Evolutionary conservation across 345 rosid genomes (phyloP).

Genomic region (Camelina hispida): DNA sequence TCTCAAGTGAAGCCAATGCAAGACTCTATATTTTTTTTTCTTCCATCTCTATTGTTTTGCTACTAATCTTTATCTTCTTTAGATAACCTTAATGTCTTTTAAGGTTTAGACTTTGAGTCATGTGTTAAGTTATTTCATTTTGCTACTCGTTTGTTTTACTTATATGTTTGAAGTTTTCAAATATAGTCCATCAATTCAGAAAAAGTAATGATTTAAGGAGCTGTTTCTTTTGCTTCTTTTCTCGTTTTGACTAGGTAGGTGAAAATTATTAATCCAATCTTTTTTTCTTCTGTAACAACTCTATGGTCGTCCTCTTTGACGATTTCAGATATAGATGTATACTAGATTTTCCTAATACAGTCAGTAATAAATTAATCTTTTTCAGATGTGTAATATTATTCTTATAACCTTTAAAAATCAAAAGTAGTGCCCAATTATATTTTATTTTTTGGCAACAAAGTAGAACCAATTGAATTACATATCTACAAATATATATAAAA

Average conservation of each 20-base stretch:
- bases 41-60: background rate
- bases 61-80: background rate
- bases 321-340: background rate
- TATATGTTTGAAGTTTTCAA: background rate
- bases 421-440: background rate
- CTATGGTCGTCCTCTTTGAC: background rate
- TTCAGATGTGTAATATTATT: too few species aligned
- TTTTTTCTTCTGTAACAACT: background rate
- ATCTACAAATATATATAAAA: background rate
- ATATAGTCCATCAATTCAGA: background rate
- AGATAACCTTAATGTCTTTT: background rate
- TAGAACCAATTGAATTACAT: background rate
- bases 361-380: too few species aligned
- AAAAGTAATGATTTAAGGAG: background rate
- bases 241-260: background rate
- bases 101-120: background rate
- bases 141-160: background rate
- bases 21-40: background rate
- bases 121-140: background rate
- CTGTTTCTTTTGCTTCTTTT: background rate
- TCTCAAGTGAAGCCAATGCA: conserved; percentile 53
- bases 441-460: background rate
- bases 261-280: background rate
- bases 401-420: too few species aligned
- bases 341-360: too few species aligned